A percentile compares a stretch with the other conserved stretches of the same genome.
Conservation (phyloP, 345 rosid species). For the Eucalyptus virginea region DNA sequence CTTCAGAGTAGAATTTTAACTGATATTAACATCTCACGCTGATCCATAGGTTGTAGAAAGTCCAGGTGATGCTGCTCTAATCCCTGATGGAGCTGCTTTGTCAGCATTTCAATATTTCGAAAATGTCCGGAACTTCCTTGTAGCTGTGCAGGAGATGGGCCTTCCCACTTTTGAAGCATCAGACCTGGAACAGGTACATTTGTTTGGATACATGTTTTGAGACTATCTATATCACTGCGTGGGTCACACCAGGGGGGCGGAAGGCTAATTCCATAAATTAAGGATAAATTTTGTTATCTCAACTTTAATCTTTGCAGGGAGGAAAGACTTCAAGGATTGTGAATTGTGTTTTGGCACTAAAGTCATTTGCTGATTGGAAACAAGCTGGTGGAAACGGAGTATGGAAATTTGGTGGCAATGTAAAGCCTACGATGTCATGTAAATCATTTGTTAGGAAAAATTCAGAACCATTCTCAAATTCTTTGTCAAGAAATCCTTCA, state of each 20-base stretch:
- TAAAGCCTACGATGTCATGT: slow-evolving; percentile 24
- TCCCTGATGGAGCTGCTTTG: slow-evolving; percentile 85
- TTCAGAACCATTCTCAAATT: slow-evolving; percentile 56
- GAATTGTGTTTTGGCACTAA: slow-evolving; percentile 68
- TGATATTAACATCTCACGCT: neutral
- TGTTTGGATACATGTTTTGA: neutral
- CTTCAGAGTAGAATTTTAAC: neutral
- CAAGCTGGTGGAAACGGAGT: slow-evolving; percentile 52
- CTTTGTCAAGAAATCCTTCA: slow-evolving; percentile 33
- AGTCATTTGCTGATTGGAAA: slow-evolving; percentile 85
- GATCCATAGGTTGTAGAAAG: slow-evolving; percentile 66
- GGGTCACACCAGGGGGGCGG: neutral
- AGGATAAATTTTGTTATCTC: neutral
- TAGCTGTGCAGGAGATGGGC: slow-evolving; percentile 64
- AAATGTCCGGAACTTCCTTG: slow-evolving; percentile 81
- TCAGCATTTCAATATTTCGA: slow-evolving; percentile 89
- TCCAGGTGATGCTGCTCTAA: slow-evolving; percentile 46
- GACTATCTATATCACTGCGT: neutral
- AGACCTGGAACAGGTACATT: slow-evolving; percentile 68
- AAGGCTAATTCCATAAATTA: neutral
- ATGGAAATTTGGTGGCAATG: slow-evolving; percentile 50
- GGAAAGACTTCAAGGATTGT: slow-evolving; percentile 57
- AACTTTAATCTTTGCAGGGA: neutral
- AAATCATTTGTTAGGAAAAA: slow-evolving; percentile 56
- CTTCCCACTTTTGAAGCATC: slow-evolving; percentile 87